These are phyloP conservation scores for Paxillus rubicundulus DNA, from an alignment of 768 basidiomycete species.

Conservation along the genomic window DNA sequence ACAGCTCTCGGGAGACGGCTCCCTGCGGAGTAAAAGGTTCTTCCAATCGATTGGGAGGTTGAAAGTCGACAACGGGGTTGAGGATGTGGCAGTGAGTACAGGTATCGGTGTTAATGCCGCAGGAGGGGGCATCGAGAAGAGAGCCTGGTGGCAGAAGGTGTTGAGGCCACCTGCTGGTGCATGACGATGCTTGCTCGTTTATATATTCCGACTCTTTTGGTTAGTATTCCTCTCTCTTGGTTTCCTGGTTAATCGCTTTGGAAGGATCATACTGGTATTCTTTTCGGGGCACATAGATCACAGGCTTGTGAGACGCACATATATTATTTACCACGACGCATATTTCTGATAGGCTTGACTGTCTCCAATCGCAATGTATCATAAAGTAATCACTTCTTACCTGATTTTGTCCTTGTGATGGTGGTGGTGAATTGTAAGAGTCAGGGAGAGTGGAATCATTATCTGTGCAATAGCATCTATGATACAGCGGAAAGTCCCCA, in stretches of 20 bases:
- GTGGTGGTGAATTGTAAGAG: neutral
- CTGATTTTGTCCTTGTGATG: neutral
- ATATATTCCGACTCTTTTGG: neutral
- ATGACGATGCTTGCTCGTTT: slow-evolving; percentile 2
- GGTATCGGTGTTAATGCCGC: neutral
- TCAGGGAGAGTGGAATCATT: neutral
- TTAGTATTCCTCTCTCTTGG: too few species aligned
- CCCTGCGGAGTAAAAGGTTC: slow-evolving; percentile 21
- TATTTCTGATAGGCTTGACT: neutral
- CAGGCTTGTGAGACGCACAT: too few species aligned
- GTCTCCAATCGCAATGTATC: neutral
- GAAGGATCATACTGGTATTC: too few species aligned
- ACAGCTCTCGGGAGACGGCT: slow-evolving; percentile 21
- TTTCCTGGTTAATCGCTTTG: too few species aligned
- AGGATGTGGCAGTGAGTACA: slow-evolving; percentile 1
- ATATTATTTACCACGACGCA: too few species aligned
- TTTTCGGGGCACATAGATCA: too few species aligned
- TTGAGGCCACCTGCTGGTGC: slow-evolving; percentile 15
- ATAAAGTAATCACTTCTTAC: neutral
- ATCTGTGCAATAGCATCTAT: neutral
- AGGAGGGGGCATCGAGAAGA: slow-evolving; percentile 15
- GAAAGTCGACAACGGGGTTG: neutral
- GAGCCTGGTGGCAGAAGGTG: slow-evolving; percentile 34
- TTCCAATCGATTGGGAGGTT: slow-evolving; percentile 14
- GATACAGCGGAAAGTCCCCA: neutral